These are phyloP conservation scores for Globisporangium irregulare DNA, from an alignment of 352 stramenopile species.

Conservation along the genomic window DNA sequence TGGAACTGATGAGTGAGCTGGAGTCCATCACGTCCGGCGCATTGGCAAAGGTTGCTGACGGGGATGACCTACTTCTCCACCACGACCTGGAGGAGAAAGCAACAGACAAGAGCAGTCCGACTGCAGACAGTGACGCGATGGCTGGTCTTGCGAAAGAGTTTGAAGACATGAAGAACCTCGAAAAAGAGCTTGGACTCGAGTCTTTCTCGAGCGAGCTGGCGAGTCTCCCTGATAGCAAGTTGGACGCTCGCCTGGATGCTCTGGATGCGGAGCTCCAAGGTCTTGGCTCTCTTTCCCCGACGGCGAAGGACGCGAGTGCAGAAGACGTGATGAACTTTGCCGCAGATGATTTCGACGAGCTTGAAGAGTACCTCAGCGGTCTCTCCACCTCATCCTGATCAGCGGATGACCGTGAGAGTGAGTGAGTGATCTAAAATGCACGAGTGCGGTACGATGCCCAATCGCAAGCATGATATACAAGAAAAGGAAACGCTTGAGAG, in stretches of 20 bases:
- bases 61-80: slow-evolving; percentile 24
- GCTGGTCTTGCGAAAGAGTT: slow-evolving; percentile 65
- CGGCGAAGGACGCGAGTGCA: slow-evolving; percentile 36
- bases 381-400: slow-evolving; percentile 46
- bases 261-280: slow-evolving; percentile 76
- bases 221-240: slow-evolving; percentile 42
- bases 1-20: slow-evolving; percentile 83
- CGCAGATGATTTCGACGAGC: slow-evolving; percentile 85
- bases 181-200: slow-evolving; percentile 80
- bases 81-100: slow-evolving; percentile 47
- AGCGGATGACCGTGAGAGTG: background rate
- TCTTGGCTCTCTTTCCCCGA: slow-evolving; percentile 40
- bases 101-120: slow-evolving; percentile 13
- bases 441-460: background rate
- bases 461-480: background rate
- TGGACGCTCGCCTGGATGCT: slow-evolving; percentile 60
- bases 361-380: slow-evolving; percentile 85
- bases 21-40: slow-evolving; percentile 70
- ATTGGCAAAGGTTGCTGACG: slow-evolving; percentile 40
- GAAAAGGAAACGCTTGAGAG: background rate
- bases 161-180: slow-evolving; percentile 79
- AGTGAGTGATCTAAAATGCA: background rate
- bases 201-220: slow-evolving; percentile 48
- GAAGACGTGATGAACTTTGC: slow-evolving; percentile 85
- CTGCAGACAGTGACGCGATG: slow-evolving; percentile 25